Evolutionary conservation across 148 eudicot genomes (phyloP), one percentile per base, ranked within the genome.

Genomic region (Spergularia marina): DNA sequence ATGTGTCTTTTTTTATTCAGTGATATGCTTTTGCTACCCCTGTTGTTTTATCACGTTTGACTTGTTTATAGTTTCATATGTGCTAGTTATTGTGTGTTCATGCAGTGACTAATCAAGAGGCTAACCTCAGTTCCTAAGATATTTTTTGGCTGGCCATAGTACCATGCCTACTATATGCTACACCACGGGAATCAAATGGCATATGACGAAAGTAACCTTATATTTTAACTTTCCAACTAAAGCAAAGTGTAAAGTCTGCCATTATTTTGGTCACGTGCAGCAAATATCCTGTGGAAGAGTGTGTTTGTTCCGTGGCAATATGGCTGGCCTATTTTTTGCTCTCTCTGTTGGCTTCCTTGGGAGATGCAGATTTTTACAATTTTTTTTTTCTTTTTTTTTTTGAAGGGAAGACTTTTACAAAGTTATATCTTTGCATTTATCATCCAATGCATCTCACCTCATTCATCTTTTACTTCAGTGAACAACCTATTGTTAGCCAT

Each of bases 1-100:
- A 63, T 53, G 57, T 78, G 61, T 21, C 56, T 13, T 66, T 18
- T 17, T 23, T 69, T n/a, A 40, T 53, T 47, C 20, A 14, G 64
- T 70, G 53, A 63, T 36, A 9, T 65, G 18, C 5, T 75, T 23
- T 49, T 16, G 18, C 14, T 18, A 44, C 15, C 53, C 47, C 11
- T 73, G 14, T 73, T 34, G 12, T 17, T 52, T 17, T 63, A 39
- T 58, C 15, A 21, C 40, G 41, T 59, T 69, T 58, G 67, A 44
- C 44, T 44, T 21, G 20, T 23, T 51, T 68, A 12, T 70, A 39
- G 34, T 68, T 68, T 39, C 17, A 7, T n/a, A 58, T 53, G 51
- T 15, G 6, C 57, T 77, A 58, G 60, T 57, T 61, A 36, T 61
- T 1, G 12, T 25, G 39, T 61, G 65, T 36, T 61, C 39, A 61